phyloP scores from a whole-genome alignment of 2,329 filamentous ascomycete species.

The Epichloe elymi region DNA sequence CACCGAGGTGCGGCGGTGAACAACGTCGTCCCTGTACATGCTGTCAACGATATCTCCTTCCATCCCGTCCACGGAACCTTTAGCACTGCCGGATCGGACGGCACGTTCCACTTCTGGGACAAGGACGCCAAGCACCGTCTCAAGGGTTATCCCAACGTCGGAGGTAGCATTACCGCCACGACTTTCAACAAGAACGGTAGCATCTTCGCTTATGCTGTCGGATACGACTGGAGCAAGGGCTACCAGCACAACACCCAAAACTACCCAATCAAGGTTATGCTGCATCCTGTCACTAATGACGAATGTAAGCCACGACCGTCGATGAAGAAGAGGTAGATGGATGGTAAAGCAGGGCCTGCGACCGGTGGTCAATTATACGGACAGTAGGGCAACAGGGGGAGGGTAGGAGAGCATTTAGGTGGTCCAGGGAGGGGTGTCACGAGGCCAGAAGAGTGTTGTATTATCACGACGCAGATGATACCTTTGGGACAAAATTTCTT shows the following conservation, averaged over 20 bases:
- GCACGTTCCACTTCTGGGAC: constrained; percentile 96
- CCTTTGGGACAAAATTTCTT: neutral
- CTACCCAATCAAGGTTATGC: constrained; percentile 69
- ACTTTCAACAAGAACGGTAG: constrained; percentile 79
- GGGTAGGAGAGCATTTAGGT: neutral
- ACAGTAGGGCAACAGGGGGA: neutral
- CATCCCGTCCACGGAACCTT: constrained; percentile 97
- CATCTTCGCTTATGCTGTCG: constrained; percentile 80
- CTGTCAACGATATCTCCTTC: constrained; percentile 95
- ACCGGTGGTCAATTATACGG: neutral
- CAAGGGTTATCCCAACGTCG: constrained; percentile 76
- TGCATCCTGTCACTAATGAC: constrained; percentile 57
- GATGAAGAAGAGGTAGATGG: constrained; percentile 42
- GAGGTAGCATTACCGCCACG: constrained; percentile 78
- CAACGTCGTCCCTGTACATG: constrained; percentile 78
- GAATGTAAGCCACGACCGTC: constrained; percentile 50
- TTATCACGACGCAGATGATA: neutral
- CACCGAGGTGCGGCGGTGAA: constrained; percentile 70
- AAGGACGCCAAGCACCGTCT: constrained; percentile 80
- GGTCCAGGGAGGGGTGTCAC: neutral
- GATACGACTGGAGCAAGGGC: constrained; percentile 98
- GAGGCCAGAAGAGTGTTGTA: neutral
- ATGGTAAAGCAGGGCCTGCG: neutral
- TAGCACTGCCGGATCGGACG: constrained; percentile 87
- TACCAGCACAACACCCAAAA: constrained; percentile 70